phyloP scores from a whole-genome alignment of 768 basidiomycete genomes.

The Termitomyces eurrhizus region DNA sequence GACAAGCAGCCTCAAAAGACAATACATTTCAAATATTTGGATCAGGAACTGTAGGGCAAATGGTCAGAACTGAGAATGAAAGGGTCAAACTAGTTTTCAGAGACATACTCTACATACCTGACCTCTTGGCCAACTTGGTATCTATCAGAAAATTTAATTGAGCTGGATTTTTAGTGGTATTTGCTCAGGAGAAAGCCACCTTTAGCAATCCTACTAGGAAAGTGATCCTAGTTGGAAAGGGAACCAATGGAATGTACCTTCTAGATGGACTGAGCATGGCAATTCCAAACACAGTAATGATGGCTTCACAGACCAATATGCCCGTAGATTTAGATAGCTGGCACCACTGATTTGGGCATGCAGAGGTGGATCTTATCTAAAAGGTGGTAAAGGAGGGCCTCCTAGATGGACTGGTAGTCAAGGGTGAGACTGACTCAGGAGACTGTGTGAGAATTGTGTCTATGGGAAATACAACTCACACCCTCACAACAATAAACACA shows the following conservation, averaged over 20 bases:
- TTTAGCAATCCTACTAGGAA: background rate
- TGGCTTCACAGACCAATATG: too few species aligned
- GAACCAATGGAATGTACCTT: background rate
- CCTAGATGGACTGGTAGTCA: background rate
- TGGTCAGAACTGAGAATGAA: background rate
- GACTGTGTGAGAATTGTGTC: background rate
- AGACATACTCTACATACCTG: too few species aligned
- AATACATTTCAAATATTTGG: too few species aligned
- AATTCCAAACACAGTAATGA: too few species aligned
- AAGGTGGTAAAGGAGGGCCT: background rate
- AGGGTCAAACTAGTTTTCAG: background rate
- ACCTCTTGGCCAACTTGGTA: too few species aligned
- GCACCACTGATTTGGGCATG: background rate
- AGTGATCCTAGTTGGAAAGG: background rate
- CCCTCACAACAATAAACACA: background rate
- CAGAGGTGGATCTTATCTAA: background rate
- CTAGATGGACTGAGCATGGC: background rate
- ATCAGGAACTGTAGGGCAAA: too few species aligned
- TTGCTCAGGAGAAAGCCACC: background rate
- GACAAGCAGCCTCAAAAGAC: too few species aligned
- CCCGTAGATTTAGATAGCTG: too few species aligned
- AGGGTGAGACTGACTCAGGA: background rate
- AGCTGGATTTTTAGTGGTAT: background rate
- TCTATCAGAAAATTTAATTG: background rate
- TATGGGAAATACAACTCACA: background rate